Evolutionary conservation across 306 rosid genomes (phyloP).

Genomic region (Malus orientalis): DNA sequence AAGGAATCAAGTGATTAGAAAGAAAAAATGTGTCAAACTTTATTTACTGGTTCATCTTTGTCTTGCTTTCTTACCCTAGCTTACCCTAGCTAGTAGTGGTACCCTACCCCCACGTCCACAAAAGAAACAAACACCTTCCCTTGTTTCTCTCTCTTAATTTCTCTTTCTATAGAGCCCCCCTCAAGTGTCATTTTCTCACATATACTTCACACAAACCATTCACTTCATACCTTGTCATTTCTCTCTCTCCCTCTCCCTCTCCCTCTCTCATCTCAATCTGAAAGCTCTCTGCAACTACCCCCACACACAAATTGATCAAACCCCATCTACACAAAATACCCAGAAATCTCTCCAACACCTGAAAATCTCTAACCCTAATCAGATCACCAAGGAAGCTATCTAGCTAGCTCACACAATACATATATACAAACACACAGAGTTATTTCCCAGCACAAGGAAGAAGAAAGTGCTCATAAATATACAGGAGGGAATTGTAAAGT

Average conservation of each 20-base stretch:
- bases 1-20: background rate
- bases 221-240: conserved; percentile 85
- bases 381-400: background rate
- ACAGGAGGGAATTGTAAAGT: background rate
- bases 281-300: conserved; percentile 80
- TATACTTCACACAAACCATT: conserved; percentile 95
- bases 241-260: background rate
- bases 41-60: conserved; percentile 15
- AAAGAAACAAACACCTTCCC: conserved; percentile 34
- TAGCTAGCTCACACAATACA: background rate
- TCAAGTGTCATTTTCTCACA: conserved; percentile 98
- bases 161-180: conserved; percentile 32
- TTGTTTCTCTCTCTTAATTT: conserved; percentile 27
- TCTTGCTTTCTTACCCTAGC: conserved; percentile 34
- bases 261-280: conserved; percentile 45
- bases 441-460: background rate
- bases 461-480: background rate
- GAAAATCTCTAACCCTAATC: conserved; percentile 27
- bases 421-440: background rate
- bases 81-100: conserved; percentile 20
- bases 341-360: conserved; percentile 33
- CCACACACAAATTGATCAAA: conserved; percentile 35
- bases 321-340: conserved; percentile 38
- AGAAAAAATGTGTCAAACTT: conserved; percentile 13
- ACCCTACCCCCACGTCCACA: conserved; percentile 63